phyloP scores from a whole-genome alignment of 2,329 filamentous ascomycete species.

The Aspergillus pseudoterreus region DNA sequence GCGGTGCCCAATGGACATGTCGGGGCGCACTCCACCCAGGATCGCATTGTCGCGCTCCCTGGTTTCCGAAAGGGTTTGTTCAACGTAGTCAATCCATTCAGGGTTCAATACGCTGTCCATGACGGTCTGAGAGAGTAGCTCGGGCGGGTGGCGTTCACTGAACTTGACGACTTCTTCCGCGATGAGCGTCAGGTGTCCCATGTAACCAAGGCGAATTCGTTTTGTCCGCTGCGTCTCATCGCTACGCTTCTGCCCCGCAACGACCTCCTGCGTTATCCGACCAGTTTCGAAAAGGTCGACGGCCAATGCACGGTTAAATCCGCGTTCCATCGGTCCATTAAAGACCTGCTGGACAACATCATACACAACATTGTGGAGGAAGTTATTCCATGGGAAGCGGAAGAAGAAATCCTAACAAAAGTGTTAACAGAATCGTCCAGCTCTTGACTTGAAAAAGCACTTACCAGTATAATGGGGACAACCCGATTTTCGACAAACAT shows the following conservation, averaged over 20 bases:
- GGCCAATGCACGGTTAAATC: conserved; percentile 84
- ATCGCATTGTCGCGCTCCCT: conserved; percentile 97
- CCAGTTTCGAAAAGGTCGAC: conserved; percentile 91
- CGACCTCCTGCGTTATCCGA: conserved; percentile 84
- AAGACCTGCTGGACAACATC: conserved; percentile 99
- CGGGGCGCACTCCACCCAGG: conserved; percentile 87
- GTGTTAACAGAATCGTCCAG: conserved; percentile 2
- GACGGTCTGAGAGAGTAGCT: conserved; percentile 77
- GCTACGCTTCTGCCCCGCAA: conserved; percentile 81
- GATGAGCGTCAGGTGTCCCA: conserved; percentile 95
- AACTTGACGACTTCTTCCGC: conserved; percentile 99
- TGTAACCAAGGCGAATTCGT: conserved; percentile 92
- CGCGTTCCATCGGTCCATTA: conserved; percentile 95
- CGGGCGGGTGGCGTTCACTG: conserved; percentile 86
- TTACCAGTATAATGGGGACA: conserved; percentile 89
- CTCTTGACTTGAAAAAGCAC: conserved; percentile 27
- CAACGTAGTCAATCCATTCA: conserved; percentile 92
- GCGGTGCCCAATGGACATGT: conserved; percentile 78
- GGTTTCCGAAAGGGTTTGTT: conserved; percentile 87
- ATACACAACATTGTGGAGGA: conserved; percentile 97
- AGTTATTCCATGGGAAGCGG: conserved; percentile 98
- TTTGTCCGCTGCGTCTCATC: conserved; percentile 79
- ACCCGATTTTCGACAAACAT: conserved; percentile 94
- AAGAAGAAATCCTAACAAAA: conserved; percentile 83
- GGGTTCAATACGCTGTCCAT: conserved; percentile 84